These are phyloP conservation scores for Kokia cookei DNA, from an alignment of 441 rosid genomes.

Conservation along the genomic window DNA sequence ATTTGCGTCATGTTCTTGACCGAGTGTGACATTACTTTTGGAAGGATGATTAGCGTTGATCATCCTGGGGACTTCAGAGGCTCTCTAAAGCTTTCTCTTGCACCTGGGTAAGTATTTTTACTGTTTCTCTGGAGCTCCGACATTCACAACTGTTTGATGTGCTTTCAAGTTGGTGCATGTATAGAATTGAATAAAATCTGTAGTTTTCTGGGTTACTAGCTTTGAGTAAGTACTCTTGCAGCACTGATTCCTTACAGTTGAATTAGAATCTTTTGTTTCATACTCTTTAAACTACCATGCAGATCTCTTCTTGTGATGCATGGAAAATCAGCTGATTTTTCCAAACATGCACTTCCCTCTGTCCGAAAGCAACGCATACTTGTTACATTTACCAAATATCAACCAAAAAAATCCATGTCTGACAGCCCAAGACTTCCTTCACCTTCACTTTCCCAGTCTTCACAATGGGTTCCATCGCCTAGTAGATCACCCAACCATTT, in stretches of 20 bases:
- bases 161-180: neutral
- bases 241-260: no score
- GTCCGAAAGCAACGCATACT: slow-evolving; percentile 67
- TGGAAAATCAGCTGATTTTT: slow-evolving; percentile 19
- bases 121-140: neutral
- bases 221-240: neutral
- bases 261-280: neutral
- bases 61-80: slow-evolving; percentile 83
- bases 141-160: neutral
- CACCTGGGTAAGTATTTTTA: slow-evolving; percentile 60
- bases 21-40: slow-evolving; percentile 78
- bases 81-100: slow-evolving; percentile 65
- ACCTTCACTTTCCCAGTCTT: slow-evolving; percentile 21
- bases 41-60: slow-evolving; percentile 49
- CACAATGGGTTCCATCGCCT: slow-evolving; percentile 60
- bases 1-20: slow-evolving; percentile 63
- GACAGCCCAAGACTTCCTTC: slow-evolving; percentile 36
- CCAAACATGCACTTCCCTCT: slow-evolving; percentile 72
- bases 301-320: slow-evolving; percentile 67
- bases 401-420: slow-evolving; percentile 36
- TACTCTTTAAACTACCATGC: slow-evolving; percentile 15
- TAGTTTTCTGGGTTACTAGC: neutral
- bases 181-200: neutral
- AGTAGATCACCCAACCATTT: slow-evolving; percentile 49
- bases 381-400: slow-evolving; percentile 64